Percentiles rank a stretch among this genome's conserved stretches.
Evolutionary conservation across 371 early-diverging fungal genomes (phyloP).

Genomic region (Mortierella sp.): DNA sequence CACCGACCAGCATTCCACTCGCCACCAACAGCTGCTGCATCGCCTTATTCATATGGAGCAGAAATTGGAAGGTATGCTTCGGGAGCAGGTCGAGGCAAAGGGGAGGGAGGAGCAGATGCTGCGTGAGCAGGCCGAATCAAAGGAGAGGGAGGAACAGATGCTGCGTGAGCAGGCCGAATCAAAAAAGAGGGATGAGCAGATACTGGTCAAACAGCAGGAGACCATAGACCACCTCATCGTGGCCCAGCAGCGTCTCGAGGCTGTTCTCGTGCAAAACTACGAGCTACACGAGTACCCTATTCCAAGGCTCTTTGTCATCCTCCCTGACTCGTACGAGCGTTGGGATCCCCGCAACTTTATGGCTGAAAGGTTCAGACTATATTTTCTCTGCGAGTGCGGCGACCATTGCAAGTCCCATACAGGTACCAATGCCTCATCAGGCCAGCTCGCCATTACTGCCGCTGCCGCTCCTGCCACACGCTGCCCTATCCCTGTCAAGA

Average conservation of each 20-base stretch:
- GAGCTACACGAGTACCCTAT: no score
- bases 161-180: not conserved
- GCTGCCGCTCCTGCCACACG: not conserved
- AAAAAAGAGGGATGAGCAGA: not conserved
- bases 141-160: no score
- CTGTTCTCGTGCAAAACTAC: no score
- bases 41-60: no score
- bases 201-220: not conserved
- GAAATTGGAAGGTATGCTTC: no score
- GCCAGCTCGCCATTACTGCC: constrained; percentile 2
- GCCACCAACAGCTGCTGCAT: no score
- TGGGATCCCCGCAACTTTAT: not conserved
- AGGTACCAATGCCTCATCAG: not conserved
- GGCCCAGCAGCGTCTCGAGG: not conserved
- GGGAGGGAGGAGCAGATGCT: no score
- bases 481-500: not conserved
- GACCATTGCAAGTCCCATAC: not conserved
- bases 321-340: not conserved
- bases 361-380: constrained; percentile 15
- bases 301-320: not conserved
- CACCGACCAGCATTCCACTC: no score
- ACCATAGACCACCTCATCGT: not conserved
- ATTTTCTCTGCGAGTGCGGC: constrained; percentile 35
- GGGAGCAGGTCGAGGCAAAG: no score
- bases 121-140: no score